These are phyloP conservation scores for Phascolomyces articulosus DNA, from an alignment of 371 early-diverging fungal genomes.

Conservation along the genomic window DNA sequence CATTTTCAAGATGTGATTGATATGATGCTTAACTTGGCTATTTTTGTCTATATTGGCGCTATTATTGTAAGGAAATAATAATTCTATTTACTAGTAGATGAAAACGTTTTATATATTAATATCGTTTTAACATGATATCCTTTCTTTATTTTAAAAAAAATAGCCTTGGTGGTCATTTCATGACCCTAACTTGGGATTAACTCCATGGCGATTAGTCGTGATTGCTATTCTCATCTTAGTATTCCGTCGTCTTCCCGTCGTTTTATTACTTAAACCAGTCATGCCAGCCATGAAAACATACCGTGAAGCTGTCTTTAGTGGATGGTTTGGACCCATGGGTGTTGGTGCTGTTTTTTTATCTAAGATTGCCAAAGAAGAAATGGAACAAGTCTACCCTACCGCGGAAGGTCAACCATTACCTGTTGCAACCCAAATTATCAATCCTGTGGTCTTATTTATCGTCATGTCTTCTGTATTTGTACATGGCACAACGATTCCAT, in stretches of 20 bases:
- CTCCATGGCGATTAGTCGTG: slow-evolving; percentile 70
- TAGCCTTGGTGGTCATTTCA: slow-evolving; percentile 76
- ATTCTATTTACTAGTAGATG: no score
- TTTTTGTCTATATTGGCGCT: slow-evolving; percentile 94
- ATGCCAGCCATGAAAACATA: slow-evolving; percentile 77
- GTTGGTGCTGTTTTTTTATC: slow-evolving; percentile 84
- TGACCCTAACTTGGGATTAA: slow-evolving; percentile 46
- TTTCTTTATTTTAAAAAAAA: no score
- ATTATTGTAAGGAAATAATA: slow-evolving; percentile 73
- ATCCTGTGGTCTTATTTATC: slow-evolving; percentile 72
- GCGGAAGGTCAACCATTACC: slow-evolving; percentile 29
- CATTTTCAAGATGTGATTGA: slow-evolving; percentile 94
- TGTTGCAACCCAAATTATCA: slow-evolving; percentile 40
- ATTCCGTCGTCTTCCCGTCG: slow-evolving; percentile 83
- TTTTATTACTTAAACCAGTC: slow-evolving; percentile 64
- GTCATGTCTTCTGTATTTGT: slow-evolving; percentile 82
- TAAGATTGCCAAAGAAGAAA: slow-evolving; percentile 59
- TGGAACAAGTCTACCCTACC: slow-evolving; percentile 33
- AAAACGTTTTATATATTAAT: no score
- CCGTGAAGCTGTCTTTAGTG: slow-evolving; percentile 91
- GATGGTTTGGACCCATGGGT: slow-evolving; percentile 97
- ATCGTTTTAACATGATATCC: no score
- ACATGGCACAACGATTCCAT: slow-evolving; percentile 83
- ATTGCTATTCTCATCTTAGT: slow-evolving; percentile 74
- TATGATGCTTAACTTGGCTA: slow-evolving; percentile 84